Base-by-base conservation (phyloP, 192 early-diverging fungal species). In the Podochytrium sp. region DNA sequence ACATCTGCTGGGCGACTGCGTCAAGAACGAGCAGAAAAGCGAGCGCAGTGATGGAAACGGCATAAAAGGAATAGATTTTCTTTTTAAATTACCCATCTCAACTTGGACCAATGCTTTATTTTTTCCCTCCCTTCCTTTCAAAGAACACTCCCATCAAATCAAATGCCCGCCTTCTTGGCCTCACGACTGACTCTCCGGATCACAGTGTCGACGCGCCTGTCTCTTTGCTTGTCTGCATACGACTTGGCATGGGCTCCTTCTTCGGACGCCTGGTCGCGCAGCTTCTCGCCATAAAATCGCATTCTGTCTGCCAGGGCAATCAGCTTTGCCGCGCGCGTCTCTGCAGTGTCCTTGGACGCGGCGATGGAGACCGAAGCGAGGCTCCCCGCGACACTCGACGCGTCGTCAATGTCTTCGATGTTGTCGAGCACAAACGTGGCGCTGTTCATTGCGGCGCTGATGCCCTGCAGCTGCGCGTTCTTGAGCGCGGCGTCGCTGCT, bases 161-260 rank as follows among this genome's bases (percentile, higher is more conserved):
- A 62, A 16, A 39, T 39, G 6, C 65, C 47, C 1, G n/a, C 67
- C 53, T 70, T 70, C 67, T 56, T 52, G 32, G 56, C 56, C 56
- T 70, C 67, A n/a, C 67, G 49, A 20, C 56, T 52, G 14, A 56
- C 53, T 14, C 67, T 23, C 5, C 67, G 67, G 23, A 70, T 70
- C 14, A 56, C 34, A 12, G 49, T 56, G 52, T 70, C 67, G 20
- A 70, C 37, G 0, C 38, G 23, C 7, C 51, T n/a, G 27, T 50
- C 47, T 33, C 33, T 66, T 25, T 66, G 65, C 42, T 50, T 42
- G 42, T 66, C 65, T 2, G 65, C 65, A 18, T 50, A 33, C 16
- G n/a, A 32, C 20, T 43, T 50, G 25, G 47, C 65, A 12, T 30
- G 33, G 18, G 20, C 64, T 33, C 37, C 33, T 12, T 39, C 23